Evolutionary conservation across 2,329 filamentous ascomycete genomes (phyloP).

Genomic region (Fusarium sp.): DNA sequence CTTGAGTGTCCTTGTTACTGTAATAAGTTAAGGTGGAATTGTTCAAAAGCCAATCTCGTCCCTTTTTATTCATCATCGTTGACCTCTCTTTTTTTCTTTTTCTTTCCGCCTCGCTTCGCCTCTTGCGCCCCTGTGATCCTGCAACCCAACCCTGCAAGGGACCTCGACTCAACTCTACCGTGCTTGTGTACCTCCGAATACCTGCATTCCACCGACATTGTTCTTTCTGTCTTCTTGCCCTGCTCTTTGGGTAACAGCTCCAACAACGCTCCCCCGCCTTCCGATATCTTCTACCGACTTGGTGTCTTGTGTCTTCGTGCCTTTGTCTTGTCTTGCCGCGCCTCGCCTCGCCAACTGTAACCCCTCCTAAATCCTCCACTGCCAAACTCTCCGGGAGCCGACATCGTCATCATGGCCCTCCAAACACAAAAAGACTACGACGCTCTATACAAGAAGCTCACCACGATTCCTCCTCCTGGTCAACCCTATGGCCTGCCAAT

Average conservation of each 20-base stretch:
- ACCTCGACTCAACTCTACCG: slow-evolving; percentile 6
- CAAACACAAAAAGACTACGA: slow-evolving; percentile 51
- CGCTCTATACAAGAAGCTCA: slow-evolving; percentile 68
- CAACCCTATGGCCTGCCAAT: slow-evolving; percentile 84
- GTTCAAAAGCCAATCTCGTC: slow-evolving; percentile 42
- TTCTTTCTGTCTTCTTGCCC: background rate
- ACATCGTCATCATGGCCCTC: slow-evolving; percentile 53
- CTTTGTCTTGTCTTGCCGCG: slow-evolving; percentile 23
- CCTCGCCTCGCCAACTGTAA: slow-evolving; percentile 30
- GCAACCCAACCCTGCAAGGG: slow-evolving; percentile 12
- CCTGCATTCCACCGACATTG: slow-evolving; percentile 19
- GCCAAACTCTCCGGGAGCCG: slow-evolving; percentile 6
- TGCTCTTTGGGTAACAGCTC: slow-evolving; percentile 27
- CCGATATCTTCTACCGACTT: slow-evolving; percentile 12
- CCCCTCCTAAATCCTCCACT: slow-evolving; percentile 16
- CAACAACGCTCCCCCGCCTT: slow-evolving; percentile 22
- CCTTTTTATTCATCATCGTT: slow-evolving; percentile 13
- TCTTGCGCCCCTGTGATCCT: slow-evolving; percentile 5
- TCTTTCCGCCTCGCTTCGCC: slow-evolving; percentile 13
- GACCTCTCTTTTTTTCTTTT: slow-evolving; percentile 6
- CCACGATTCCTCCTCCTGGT: slow-evolving; percentile 77
- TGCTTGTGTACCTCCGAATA: slow-evolving; percentile 35
- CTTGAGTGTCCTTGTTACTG: slow-evolving; percentile 12
- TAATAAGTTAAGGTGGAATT: slow-evolving; percentile 7
- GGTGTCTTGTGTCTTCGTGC: slow-evolving; percentile 17